Percentiles rank a stretch among this genome's conserved stretches.
phyloP scores from a whole-genome alignment of 1,284 basidiomycete genomes.

The Cryptococcus neoformans region DNA sequence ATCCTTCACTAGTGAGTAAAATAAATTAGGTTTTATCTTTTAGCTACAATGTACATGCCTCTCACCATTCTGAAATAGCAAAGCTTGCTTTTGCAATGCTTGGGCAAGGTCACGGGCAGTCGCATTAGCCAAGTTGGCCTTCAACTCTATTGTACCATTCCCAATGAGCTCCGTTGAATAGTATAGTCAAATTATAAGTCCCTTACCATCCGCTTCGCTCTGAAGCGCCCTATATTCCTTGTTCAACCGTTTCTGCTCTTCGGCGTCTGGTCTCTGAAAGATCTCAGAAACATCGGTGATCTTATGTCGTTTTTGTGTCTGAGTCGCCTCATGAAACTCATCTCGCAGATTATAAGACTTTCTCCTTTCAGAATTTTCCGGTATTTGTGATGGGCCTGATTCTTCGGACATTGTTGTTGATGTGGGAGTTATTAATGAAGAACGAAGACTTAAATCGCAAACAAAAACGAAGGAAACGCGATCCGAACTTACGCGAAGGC shows the following conservation, averaged over 20 bases:
- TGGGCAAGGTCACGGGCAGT: constrained; percentile 17
- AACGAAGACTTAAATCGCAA: too few species aligned
- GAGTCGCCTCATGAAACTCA: not conserved
- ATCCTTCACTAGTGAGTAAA: constrained; percentile 23
- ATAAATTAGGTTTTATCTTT: not conserved
- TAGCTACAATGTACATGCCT: not conserved
- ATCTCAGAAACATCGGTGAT: constrained; percentile 20
- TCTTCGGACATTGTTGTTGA: too few species aligned
- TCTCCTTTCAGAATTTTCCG: too few species aligned
- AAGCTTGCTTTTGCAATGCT: constrained; percentile 14
- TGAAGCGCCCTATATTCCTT: constrained; percentile 27
- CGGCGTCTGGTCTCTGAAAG: constrained; percentile 24
- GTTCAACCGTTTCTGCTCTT: constrained; percentile 21
- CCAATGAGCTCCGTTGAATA: not conserved
- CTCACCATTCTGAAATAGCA: constrained; percentile 28
- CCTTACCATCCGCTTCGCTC: constrained; percentile 31
- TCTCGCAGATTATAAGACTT: not conserved
- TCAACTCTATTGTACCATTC: constrained; percentile 22
- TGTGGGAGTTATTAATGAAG: too few species aligned
- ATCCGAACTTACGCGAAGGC: too few species aligned
- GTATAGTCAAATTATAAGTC: not conserved
- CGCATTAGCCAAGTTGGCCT: constrained; percentile 29
- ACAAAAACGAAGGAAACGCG: too few species aligned
- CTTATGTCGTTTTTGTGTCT: constrained; percentile 7
- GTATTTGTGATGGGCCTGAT: too few species aligned